Conservation (phyloP, 148 eudicot genomes). For the Rhododendron simsii region DNA sequence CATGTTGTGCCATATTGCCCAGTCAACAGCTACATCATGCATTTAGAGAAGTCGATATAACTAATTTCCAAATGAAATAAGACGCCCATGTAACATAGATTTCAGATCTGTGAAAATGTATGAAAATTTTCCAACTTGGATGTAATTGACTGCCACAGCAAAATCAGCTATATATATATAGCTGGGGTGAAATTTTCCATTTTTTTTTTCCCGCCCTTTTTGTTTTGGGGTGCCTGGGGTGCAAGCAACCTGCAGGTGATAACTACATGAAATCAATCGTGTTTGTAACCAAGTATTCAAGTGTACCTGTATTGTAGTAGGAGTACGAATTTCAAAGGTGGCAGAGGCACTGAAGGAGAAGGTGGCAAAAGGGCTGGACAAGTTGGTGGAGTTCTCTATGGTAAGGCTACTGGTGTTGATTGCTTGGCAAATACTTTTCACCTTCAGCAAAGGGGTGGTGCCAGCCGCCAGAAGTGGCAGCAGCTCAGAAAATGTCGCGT, state of each 20-base stretch:
- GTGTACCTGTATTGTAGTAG: conserved; percentile 87
- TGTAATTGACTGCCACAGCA: neutral
- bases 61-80: neutral
- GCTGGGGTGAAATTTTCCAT: no score
- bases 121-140: neutral
- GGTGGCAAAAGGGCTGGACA: conserved; percentile 74
- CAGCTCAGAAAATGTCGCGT: conserved; percentile 90
- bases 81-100: neutral
- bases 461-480: conserved; percentile 85
- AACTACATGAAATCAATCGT: neutral
- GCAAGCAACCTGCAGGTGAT: neutral
- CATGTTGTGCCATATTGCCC: neutral
- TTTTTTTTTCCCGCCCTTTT: neutral
- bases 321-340: conserved; percentile 71
- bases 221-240: neutral
- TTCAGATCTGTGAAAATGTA: neutral
- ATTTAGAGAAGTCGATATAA: neutral
- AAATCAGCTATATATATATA: neutral
- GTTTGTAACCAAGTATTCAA: conserved; percentile 10
- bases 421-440: conserved; percentile 64
- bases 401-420: conserved; percentile 51
- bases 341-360: conserved; percentile 83
- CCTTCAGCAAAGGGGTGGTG: conserved; percentile 59
- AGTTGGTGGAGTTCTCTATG: conserved; percentile 59
- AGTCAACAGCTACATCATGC: neutral